Conservation (phyloP, 352 stramenopile genomes). For the Phytophthora idaei region DNA sequence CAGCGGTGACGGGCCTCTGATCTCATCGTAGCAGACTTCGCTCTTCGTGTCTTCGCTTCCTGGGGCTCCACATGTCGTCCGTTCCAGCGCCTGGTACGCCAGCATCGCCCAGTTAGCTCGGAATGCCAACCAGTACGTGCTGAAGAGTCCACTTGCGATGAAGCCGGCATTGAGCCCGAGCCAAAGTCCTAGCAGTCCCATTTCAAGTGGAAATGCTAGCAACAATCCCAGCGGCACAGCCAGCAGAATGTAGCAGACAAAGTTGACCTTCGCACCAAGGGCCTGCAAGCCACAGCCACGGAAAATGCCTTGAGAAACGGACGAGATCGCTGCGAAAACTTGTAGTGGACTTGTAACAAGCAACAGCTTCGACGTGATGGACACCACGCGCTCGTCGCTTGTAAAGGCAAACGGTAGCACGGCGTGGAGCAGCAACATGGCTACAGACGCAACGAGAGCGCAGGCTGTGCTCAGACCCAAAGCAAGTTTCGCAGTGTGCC, state of each 20-base stretch:
- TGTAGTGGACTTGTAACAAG: conserved; percentile 80
- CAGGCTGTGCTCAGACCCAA: conserved; percentile 51
- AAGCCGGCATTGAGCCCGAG: conserved; percentile 76
- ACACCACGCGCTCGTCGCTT: conserved; percentile 55
- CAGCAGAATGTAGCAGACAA: conserved; percentile 83
- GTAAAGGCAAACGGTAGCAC: conserved; percentile 74
- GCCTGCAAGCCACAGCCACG: conserved; percentile 79
- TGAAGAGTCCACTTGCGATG: conserved; percentile 65
- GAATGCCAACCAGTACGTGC: conserved; percentile 67
- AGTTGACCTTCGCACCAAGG: conserved; percentile 86
- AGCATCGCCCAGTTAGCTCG: conserved; percentile 77
- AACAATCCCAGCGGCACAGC: conserved; percentile 80
- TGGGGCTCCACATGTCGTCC: conserved; percentile 33
- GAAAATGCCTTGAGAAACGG: conserved; percentile 78
- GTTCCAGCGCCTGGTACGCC: conserved; percentile 61
- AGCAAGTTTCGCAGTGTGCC: conserved; percentile 68
- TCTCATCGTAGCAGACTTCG: conserved; percentile 17
- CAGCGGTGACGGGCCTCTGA: not conserved
- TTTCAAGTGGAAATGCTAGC: conserved; percentile 66
- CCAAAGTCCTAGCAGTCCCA: conserved; percentile 84
- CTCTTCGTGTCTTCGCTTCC: conserved; percentile 11
- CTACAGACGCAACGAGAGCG: conserved; percentile 51
- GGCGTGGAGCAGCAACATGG: conserved; percentile 60
- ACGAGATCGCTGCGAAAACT: conserved; percentile 80
- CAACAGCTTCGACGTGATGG: conserved; percentile 61